Base-by-base conservation (phyloP, 2,329 filamentous ascomycete genomes). In the Leptographium radiaticola region DNA sequence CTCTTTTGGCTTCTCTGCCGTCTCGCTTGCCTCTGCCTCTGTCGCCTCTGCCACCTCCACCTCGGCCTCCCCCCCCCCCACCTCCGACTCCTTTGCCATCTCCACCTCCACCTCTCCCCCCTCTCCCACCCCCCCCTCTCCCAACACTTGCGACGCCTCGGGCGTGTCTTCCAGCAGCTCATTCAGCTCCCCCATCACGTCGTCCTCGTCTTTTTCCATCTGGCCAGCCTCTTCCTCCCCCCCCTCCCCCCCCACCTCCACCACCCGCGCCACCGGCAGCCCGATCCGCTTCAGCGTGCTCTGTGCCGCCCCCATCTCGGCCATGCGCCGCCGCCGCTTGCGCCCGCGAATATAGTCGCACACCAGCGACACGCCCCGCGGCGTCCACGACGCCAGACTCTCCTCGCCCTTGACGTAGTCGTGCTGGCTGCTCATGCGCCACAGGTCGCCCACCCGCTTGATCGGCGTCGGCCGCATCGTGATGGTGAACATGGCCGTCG, bases 371-470 rank as follows among this genome's bases (percentile, higher is more conserved):
- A 97, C 87, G 39, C 93, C 89, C 44, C 93, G 80, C 2, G 93
- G 91, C 9, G 84, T 82, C 93, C 93, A 98, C 54, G 83, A 82
- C 2, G 76, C 82, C 42, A 98, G 74, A 49, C 84, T 77, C 67
- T 98, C 93, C 68, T 98, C 90, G 53, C 93, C 93, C 67, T 95
- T 96, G 62, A 98, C 87, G 64, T 96, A 97, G 66, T 95, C 89
- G 62, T 95, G 86, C 56, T 88, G 84, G 16, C 90, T 97, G 67
- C 89, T 94, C 82, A 97, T 89, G 53, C 93, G 82, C 93, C 93
- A 98, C 13, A 98, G 75, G 65, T 98, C 93, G 4, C 89, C 89
- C 0, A 89, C 88, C 48, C 88, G 81, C 69, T 96, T 96, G 51
- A 95, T 89, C 3, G 89, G 89, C 9, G 88, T 84, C 0, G 93